Evolutionary conservation across 2,329 filamentous ascomycete species (phyloP), one percentile per base, ranked within the genome.

Genomic region (Arthrobotrys musiformis): DNA sequence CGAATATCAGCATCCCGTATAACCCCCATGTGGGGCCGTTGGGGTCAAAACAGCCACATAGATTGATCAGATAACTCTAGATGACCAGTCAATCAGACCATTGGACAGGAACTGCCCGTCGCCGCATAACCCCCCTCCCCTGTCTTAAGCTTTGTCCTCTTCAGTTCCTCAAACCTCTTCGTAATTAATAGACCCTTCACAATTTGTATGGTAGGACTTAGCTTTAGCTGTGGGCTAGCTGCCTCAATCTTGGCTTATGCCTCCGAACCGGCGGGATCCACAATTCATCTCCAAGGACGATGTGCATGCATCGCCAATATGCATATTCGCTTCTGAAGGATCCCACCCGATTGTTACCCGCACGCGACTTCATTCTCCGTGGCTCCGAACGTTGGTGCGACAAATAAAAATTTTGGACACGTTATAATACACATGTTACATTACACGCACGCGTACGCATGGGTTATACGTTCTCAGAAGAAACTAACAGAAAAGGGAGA

Each of bases 341-440:
- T 6, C 9, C 26, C 24, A 52, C n/a, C n/a, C 15, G 17, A 9
- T 26, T 22, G 44, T 26, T 15, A 30, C 26, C 24, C 13, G 24
- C 48, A 30, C 48, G 48, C 48, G 48, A 52, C 48, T 52, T 52
- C 48, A 17, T 15, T 28, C 44, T 48, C 44, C 44, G 44, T 15
- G 19, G 9, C 1, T 48, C 44, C 44, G 44, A 48, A 48, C 4
- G 44, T 9, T n/a, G n/a, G n/a, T n/a, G n/a, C n/a, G n/a, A n/a
- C n/a, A n/a, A n/a, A n/a, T n/a, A n/a, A n/a, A n/a, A n/a, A n/a
- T n/a, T n/a, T n/a, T n/a, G n/a, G n/a, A n/a, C n/a, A n/a, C n/a
- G n/a, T 50, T 33, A 56, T 56, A 56, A 35, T 33, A 56, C 17
- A 56, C 50, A 54, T 22, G 42, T 54, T 56, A 28, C 30, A 56